Percentiles rank a stretch among this genome's conserved stretches.
These are phyloP conservation scores for Coemansia sp. DNA, from an alignment of 192 early-diverging fungal species.

Conservation along the genomic window DNA sequence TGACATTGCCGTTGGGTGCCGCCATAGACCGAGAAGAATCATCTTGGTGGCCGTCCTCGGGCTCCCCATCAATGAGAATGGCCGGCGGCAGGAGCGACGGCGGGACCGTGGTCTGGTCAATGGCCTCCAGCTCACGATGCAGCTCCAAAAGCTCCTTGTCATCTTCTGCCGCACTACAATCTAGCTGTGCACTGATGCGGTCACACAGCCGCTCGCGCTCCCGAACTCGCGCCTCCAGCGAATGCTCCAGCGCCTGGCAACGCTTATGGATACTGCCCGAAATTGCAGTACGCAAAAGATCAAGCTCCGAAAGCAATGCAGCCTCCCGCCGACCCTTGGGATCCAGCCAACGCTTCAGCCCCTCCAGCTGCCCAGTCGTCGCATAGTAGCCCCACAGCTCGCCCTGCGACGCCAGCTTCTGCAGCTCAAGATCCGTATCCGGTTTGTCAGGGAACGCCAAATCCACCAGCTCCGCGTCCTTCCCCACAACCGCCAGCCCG, in stretches of 20 bases:
- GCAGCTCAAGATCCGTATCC: slow-evolving; percentile 10
- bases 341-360: slow-evolving; percentile 70
- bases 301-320: slow-evolving; percentile 54
- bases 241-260: slow-evolving; percentile 38
- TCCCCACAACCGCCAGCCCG: slow-evolving; percentile 13
- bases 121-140: slow-evolving; percentile 10
- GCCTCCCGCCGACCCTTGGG: slow-evolving; percentile 69
- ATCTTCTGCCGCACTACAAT: neutral
- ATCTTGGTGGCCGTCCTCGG: too few species aligned
- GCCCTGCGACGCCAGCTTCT: neutral
- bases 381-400: slow-evolving; percentile 52
- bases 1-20: neutral
- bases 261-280: slow-evolving; percentile 54
- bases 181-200: slow-evolving; percentile 9
- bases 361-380: slow-evolving; percentile 56
- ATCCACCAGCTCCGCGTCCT: slow-evolving; percentile 3
- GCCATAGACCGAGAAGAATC: too few species aligned
- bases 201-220: slow-evolving; percentile 24
- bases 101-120: slow-evolving; percentile 16
- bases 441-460: slow-evolving; percentile 8
- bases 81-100: slow-evolving; percentile 23
- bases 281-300: slow-evolving; percentile 44
- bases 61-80: slow-evolving; percentile 4
- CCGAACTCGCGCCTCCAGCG: slow-evolving; percentile 11
- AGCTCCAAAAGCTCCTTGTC: slow-evolving; percentile 3